Conservation (phyloP, 1,284 basidiomycete genomes). For the Boletus mariae region DNA sequence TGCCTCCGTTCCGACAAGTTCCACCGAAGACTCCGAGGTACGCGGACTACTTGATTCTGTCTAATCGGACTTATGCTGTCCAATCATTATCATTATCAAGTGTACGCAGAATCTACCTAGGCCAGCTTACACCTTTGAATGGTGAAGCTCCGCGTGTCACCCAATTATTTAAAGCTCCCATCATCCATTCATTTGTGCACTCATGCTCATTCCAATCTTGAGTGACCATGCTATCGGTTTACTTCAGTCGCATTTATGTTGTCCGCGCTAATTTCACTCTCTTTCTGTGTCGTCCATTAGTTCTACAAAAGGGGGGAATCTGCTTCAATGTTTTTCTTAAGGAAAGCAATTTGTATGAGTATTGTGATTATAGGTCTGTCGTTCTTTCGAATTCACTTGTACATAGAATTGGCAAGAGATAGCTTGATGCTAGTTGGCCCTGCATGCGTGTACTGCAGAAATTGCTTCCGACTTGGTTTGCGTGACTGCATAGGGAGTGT, state of each 20-base stretch:
- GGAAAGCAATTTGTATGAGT: slow-evolving; percentile 10
- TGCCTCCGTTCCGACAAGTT: background rate
- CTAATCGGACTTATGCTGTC: background rate
- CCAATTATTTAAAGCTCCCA: background rate
- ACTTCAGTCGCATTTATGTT: slow-evolving; percentile 5
- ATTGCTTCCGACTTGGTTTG: background rate
- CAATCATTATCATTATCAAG: background rate
- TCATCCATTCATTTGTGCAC: background rate
- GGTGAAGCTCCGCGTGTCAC: slow-evolving; percentile 1
- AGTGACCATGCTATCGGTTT: slow-evolving; percentile 2
- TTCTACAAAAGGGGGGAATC: background rate
- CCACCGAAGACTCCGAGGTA: slow-evolving; percentile 9
- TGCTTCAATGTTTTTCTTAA: background rate
- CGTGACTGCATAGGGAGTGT: too few species aligned
- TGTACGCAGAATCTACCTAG: background rate
- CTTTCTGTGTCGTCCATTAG: background rate
- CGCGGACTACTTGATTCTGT: background rate
- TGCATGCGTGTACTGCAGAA: background rate
- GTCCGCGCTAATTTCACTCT: slow-evolving; percentile 1
- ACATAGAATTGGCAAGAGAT: background rate
- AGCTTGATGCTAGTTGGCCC: background rate
- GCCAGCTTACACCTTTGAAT: slow-evolving; percentile 9
- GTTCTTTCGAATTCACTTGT: slow-evolving; percentile 4
- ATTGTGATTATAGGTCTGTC: slow-evolving; percentile 1
- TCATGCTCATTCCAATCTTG: background rate